Base-by-base conservation (phyloP, 2,329 filamentous ascomycete species). In the Aureobasidium vineae region DNA sequence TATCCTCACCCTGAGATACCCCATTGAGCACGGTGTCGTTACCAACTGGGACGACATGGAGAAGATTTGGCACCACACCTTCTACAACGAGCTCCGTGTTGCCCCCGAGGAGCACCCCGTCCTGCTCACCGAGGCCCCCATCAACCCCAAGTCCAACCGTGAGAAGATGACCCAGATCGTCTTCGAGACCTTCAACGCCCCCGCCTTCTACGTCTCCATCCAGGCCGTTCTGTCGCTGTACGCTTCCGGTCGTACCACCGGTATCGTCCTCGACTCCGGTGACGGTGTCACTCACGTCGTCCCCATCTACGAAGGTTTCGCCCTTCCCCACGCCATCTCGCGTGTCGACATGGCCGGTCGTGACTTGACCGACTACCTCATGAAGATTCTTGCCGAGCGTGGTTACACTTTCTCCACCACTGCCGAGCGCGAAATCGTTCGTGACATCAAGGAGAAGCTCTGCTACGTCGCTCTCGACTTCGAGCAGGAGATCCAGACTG, bases 41-140 rank as follows among this genome's bases (percentile, higher is more conserved):
- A 99, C 95, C 85, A 98, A 98, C 91, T 99, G 95, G 95, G 95
- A 99, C 82, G 95, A 98, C 83, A 98, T 98, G 95, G 95, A 98
- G 88, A 98, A 98, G 90, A 98, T 99, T 77, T 99, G 95, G 95
- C 95, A 99, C 84, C 95, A 99, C 91, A 98, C 95, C 80, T 99
- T 99, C 88, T 99, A 98, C 91, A 99, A 99, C 86, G 95, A 99
- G 88, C 88, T 99, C 79, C 94, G 95, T 94, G 95, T 99, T 73
- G 95, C 95, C 77, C 95, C 95, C 77, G 95, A 99, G 88, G 95
- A 99, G 90, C 95, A 99, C 89, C 95, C 95, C 77, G 93, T 98
- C 80, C 89, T 99, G 80, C 88, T 99, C 82, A 99, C 95, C 76
- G 95, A 99, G 87, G 95, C 95, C 77, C 95, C 95, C 75, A 98